Conservation (phyloP, 1,139 yeast species). For the Debaryomyces nepalensis region DNA sequence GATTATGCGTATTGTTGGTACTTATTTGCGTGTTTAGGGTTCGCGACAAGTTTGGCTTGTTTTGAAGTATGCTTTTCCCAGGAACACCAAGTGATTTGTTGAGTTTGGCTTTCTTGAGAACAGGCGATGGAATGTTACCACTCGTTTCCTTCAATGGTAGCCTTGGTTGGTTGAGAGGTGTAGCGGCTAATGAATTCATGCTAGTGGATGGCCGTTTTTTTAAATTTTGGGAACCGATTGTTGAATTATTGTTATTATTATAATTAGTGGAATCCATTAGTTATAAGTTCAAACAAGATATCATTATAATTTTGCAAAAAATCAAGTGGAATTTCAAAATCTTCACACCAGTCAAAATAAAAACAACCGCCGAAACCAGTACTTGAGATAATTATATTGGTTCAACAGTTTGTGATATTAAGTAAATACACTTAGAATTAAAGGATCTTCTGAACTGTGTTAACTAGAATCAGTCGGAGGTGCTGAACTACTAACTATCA, state of each 20-base stretch:
- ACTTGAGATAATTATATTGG: background rate
- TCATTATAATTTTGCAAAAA: constrained; percentile 7
- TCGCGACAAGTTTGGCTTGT: constrained; percentile 15
- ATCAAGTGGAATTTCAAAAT: background rate
- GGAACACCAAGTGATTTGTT: constrained; percentile 14
- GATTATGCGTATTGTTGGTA: constrained; percentile 2
- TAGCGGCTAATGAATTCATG: constrained; percentile 10
- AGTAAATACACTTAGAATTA: background rate
- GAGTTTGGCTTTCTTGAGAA: constrained; percentile 35
- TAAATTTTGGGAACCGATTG: background rate
- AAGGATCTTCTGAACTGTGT: background rate
- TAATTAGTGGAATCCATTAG: constrained; percentile 9
- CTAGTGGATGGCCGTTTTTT: constrained; percentile 5
- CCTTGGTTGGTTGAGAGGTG: constrained; percentile 25
- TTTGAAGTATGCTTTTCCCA: constrained; percentile 8
- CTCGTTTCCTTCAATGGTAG: constrained; percentile 50
- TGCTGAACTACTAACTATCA: too few relatives aligned
- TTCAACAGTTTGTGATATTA: background rate
- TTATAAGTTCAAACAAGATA: constrained; percentile 4
- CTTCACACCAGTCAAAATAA: constrained; percentile 5
- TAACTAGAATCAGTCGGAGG: too few relatives aligned
- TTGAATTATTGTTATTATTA: constrained; percentile 6
- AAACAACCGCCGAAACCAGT: constrained; percentile 6
- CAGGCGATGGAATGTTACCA: constrained; percentile 48
- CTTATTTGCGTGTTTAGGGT: constrained; percentile 1